A percentile compares a stretch with the other conserved stretches of the same genome.
These are phyloP conservation scores for Lizanozyma gosingica DNA, from an alignment of 1,139 yeast genomes.

Conservation along the genomic window DNA sequence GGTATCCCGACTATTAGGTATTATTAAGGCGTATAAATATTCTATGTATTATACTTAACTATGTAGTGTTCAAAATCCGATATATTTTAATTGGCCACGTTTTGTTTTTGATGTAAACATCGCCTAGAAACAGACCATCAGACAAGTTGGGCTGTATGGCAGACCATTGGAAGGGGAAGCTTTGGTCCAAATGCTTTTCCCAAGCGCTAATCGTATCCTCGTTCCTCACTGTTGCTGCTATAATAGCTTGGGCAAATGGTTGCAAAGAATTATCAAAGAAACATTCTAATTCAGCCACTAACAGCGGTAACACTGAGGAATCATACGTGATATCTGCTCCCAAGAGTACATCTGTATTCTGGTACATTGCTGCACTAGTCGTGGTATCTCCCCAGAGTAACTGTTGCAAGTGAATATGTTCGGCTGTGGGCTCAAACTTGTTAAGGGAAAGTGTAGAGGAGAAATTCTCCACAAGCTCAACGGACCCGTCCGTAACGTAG, in stretches of 20 bases:
- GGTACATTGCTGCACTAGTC: slow-evolving; percentile 16
- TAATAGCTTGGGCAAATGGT: slow-evolving; percentile 21
- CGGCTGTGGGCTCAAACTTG: slow-evolving; percentile 10
- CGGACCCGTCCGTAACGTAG: slow-evolving; percentile 72
- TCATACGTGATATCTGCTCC: slow-evolving; percentile 92
- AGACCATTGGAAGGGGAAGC: not conserved
- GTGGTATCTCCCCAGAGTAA: slow-evolving; percentile 55
- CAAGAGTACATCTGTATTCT: slow-evolving; percentile 37
- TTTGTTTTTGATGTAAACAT: too few relatives aligned
- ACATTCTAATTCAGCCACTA: slow-evolving; percentile 38
- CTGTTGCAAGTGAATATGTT: slow-evolving; percentile 16
- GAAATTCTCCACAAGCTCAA: slow-evolving; percentile 46
- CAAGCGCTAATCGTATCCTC: slow-evolving; percentile 46
- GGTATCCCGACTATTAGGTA: too few relatives aligned
- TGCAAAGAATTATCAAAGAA: not conserved
- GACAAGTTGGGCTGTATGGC: not conserved
- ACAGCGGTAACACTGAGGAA: slow-evolving; percentile 43
- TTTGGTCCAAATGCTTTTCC: slow-evolving; percentile 29
- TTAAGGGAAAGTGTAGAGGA: slow-evolving; percentile 40
- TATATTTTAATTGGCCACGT: not conserved
- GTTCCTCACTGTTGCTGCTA: slow-evolving; percentile 72
- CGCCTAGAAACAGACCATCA: not conserved
- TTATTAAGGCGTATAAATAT: too few relatives aligned
- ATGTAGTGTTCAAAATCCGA: too few relatives aligned
- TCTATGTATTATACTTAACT: too few relatives aligned